Conservation (phyloP, 1,284 basidiomycete genomes). For the Sphagnurus paluster region DNA sequence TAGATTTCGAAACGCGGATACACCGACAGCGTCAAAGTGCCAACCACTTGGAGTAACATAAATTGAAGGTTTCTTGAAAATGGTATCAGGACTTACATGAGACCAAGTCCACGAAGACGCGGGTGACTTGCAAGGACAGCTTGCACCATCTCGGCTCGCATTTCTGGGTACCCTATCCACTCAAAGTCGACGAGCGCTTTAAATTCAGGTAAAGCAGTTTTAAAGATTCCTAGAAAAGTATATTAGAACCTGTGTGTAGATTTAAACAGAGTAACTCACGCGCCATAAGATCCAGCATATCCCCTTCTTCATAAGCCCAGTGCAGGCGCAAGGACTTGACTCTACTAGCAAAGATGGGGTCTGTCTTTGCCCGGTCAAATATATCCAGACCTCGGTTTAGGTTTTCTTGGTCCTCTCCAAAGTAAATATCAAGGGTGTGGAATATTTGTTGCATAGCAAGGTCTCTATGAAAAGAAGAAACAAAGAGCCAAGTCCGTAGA, state of each 20-base stretch:
- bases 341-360: conserved; percentile 54
- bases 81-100: conserved; percentile 41
- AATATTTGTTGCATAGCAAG: conserved; percentile 64
- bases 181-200: conserved; percentile 60
- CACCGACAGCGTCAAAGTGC: conserved; percentile 70
- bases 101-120: conserved; percentile 53
- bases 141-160: conserved; percentile 61
- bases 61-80: not conserved
- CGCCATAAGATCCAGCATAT: conserved; percentile 63
- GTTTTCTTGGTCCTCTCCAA: conserved; percentile 61
- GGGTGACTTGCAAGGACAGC: conserved; percentile 52
- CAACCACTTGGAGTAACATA: conserved; percentile 43
- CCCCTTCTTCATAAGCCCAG: conserved; percentile 67
- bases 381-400: conserved; percentile 61
- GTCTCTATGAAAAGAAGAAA: conserved; percentile 61
- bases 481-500: conserved; percentile 63
- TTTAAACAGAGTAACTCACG: conserved; percentile 36
- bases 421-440: conserved; percentile 62
- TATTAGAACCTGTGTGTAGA: not conserved
- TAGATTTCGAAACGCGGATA: conserved; percentile 57
- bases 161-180: conserved; percentile 71
- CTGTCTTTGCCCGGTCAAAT: conserved; percentile 61
- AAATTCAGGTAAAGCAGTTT: conserved; percentile 59
- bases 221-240: conserved; percentile 48
- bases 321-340: conserved; percentile 60